phyloP scores from a whole-genome alignment of 2,329 filamentous ascomycete species.

The Beauveria pseudobassiana region DNA sequence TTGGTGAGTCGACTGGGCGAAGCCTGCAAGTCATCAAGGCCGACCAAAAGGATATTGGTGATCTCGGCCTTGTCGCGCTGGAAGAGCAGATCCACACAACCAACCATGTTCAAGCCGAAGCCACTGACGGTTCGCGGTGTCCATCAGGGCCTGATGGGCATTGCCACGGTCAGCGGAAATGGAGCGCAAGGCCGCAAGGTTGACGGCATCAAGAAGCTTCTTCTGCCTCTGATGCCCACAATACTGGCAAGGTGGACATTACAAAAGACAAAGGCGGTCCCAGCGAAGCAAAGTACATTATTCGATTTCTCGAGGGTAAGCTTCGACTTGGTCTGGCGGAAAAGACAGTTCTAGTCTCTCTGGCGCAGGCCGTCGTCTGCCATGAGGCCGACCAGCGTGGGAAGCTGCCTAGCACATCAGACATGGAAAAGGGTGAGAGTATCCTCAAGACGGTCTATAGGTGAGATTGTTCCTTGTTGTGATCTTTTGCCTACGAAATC shows the following conservation, averaged over 20 bases:
- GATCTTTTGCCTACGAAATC: constrained; percentile 2
- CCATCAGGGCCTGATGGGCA: constrained; percentile 77
- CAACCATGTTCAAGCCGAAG: constrained; percentile 98
- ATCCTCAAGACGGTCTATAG: constrained; percentile 87
- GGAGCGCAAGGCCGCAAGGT: constrained; percentile 89
- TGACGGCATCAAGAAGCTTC: constrained; percentile 87
- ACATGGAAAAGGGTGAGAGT: constrained; percentile 76
- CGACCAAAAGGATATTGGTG: constrained; percentile 93
- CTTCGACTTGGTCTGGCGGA: constrained; percentile 86
- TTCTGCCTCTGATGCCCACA: constrained; percentile 79
- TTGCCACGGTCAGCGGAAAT: constrained; percentile 79
- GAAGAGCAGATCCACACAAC: constrained; percentile 90
- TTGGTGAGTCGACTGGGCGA: constrained; percentile 87
- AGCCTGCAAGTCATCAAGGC: constrained; percentile 85
- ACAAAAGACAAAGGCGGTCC: constrained; percentile 86
- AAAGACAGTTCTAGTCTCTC: constrained; percentile 79
- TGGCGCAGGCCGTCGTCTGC: constrained; percentile 80
- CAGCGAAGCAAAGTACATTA: constrained; percentile 89
- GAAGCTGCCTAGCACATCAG: constrained; percentile 62
- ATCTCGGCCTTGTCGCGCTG: constrained; percentile 87
- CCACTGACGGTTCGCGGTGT: constrained; percentile 79
- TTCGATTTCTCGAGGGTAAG: constrained; percentile 92
- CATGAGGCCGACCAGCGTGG: constrained; percentile 71
- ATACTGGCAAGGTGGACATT: constrained; percentile 76
- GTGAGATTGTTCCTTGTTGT: constrained; percentile 32